phyloP scores from a whole-genome alignment of 2,329 filamentous ascomycete genomes.

The Cadophora malorum region DNA sequence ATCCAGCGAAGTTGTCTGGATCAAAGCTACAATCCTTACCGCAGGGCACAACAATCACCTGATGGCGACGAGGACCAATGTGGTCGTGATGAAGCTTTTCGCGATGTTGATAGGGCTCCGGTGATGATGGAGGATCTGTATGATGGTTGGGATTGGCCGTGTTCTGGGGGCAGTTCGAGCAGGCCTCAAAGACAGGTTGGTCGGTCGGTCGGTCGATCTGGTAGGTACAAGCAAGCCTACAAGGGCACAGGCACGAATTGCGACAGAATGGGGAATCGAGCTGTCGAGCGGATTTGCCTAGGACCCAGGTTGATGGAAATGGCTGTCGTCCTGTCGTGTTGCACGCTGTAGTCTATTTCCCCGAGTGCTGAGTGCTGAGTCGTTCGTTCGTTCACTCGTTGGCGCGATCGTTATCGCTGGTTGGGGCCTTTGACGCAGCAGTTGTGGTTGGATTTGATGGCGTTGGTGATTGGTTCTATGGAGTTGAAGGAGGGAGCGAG shows the following conservation, averaged over 20 bases:
- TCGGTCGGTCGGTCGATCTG: not conserved
- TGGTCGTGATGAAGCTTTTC: conserved; percentile 38
- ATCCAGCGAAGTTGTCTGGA: conserved; percentile 31
- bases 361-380: conserved; percentile 20
- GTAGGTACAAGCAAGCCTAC: conserved; percentile 1
- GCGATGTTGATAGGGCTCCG: conserved; percentile 43
- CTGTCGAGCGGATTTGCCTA: conserved; percentile 8
- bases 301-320: conserved; percentile 14
- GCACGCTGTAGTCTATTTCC: conserved; percentile 17
- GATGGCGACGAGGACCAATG: conserved; percentile 43
- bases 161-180: conserved; percentile 14
- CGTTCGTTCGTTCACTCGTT: conserved; percentile 11
- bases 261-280: not conserved
- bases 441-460: conserved; percentile 35
- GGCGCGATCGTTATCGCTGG: conserved; percentile 30
- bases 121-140: conserved; percentile 30
- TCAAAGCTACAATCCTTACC: conserved; percentile 40
- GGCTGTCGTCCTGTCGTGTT: not conserved
- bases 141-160: conserved; percentile 37
- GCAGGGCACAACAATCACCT: conserved; percentile 43
- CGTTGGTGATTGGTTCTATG: conserved; percentile 36
- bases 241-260: not conserved
- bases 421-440: conserved; percentile 26
- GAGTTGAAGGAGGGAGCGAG: conserved; percentile 32
- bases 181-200: not conserved